Evolutionary conservation across 106 monocot genomes (phyloP), one percentile per base, ranked within the genome.

Genomic region (Gastrodia elata): DNA sequence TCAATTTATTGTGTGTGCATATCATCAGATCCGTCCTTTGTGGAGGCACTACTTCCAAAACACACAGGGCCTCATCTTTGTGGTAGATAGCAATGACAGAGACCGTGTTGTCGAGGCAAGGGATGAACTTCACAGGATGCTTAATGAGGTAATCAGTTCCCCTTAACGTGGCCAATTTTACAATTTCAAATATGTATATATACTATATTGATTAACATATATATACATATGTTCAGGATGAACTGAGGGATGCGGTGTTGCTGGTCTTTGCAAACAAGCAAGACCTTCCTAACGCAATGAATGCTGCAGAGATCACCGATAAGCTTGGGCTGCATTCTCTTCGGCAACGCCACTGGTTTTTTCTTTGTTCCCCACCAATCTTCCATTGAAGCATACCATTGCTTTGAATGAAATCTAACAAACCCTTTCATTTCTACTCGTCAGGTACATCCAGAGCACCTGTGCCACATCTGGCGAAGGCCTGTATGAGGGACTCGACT

Each of bases 401-500:
- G n/a, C n/a, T n/a, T n/a, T n/a, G n/a, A n/a, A n/a, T n/a, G n/a
- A n/a, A n/a, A n/a, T n/a, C n/a, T n/a, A n/a, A n/a, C n/a, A n/a
- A n/a, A n/a, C n/a, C n/a, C n/a, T n/a, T n/a, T n/a, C n/a, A n/a
- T n/a, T n/a, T n/a, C n/a, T n/a, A n/a, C n/a, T n/a, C n/a, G 14
- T 42, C 79, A 86, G 86, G 86, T 86, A 86, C 69, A 86, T 86
- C 40, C 86, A 86, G 86, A 86, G 86, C 83, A 86, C 86, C 10
- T 86, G 86, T 75, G 86, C 86, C 30, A 86, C 86, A 16, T 82
- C 86, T 71, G 86, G 86, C 55, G 86, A 86, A 76, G 86, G 86
- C 32, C 73, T 86, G 79, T 86, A 86, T 25, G 86, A 86, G 73
- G 86, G 86, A 36, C 73, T 86, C 35, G 86, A 86, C 20, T 86